Evolutionary conservation across 2,329 filamentous ascomycete genomes (phyloP), one percentile per base, ranked within the genome.

Genomic region (Cordyceps farinosa): DNA sequence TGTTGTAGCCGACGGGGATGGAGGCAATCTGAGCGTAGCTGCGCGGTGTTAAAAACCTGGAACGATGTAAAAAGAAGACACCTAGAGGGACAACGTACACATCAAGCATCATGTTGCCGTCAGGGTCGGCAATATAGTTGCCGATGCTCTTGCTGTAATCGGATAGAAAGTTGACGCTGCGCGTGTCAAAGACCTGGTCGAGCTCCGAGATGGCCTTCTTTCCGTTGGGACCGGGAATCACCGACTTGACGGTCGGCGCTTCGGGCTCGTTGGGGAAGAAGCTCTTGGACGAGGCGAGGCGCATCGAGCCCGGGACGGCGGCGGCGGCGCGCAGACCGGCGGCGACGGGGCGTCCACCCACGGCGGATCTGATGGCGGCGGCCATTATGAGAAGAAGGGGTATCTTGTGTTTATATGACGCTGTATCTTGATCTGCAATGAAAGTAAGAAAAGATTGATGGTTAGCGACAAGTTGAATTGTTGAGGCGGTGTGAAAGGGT

Each of bases 1-100:
- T 97, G 83, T 94, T 96, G 84, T 97, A 97, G 65, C 92, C 92
- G 52, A 97, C 83, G 3, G 92, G 90, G 70, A 97, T 97, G 48
- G 91, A 96, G 66, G 92, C 92, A 72, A 97, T 97, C 78, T 97
- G 92, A 58, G 92, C 90, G 73, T 94, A 94, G 64, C 88, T 90
- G 68, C 3, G 5, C 22, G 13, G 4, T 51, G 36, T 60, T 44
- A 60, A 47, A 29, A 13, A 30, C 2, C 13, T 27, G n/a, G 17
- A 29, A 17, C 15, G n/a, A 17, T 10, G 10, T 3, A 4, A 36
- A 27, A 27, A 10, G 9, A 17, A 17, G 34, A 42, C 27, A 5
- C 6, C 2, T 29, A 5, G 22, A 22, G 17, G 17, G 30, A 6
- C 8, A 27, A 75, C 84, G 77, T 78, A 89, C 79, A 91, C 88